A percentile compares a stretch with the other conserved stretches of the same genome.
phyloP scores from a whole-genome alignment of 2,329 filamentous ascomycete species.

The Diaporthe velutina region DNA sequence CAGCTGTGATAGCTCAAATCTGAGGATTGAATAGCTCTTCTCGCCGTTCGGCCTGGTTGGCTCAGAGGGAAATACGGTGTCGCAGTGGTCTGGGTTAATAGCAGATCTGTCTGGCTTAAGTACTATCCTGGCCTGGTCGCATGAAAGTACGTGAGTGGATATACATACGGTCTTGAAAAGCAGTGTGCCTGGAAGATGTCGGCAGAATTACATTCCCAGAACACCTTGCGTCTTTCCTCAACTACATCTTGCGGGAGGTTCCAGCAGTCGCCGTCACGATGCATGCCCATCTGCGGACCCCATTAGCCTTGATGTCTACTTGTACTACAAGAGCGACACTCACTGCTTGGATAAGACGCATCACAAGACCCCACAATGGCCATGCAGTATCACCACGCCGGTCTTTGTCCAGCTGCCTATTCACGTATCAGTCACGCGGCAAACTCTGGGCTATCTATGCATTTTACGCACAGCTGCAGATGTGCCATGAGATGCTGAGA shows the following conservation, averaged over 20 bases:
- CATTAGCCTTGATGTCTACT: not conserved
- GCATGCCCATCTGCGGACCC: constrained; percentile 18
- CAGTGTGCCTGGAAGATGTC: constrained; percentile 31
- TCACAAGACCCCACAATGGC: not conserved
- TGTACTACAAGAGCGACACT: not conserved
- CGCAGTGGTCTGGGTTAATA: constrained; percentile 4
- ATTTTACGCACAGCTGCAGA: not conserved
- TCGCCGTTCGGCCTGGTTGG: not conserved
- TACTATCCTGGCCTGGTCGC: too few relatives aligned
- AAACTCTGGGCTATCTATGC: not conserved
- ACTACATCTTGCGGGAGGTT: constrained; percentile 22
- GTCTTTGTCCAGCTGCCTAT: not conserved
- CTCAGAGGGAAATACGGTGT: not conserved
- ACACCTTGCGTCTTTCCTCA: constrained; percentile 29
- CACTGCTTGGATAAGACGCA: constrained; percentile 10
- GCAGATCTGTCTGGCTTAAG: not conserved
- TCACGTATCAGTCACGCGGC: not conserved
- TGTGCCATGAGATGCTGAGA: constrained; percentile 8
- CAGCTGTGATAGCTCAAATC: not conserved
- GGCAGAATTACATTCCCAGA: constrained; percentile 32
- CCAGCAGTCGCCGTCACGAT: constrained; percentile 27
- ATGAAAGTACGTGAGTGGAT: not conserved
- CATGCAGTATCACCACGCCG: constrained; percentile 1
- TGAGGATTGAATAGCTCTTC: constrained; percentile 5
- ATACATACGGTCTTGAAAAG: constrained; percentile 28